Conservation (phyloP, 768 basidiomycete species). For the Leccinum boreale region DNA sequence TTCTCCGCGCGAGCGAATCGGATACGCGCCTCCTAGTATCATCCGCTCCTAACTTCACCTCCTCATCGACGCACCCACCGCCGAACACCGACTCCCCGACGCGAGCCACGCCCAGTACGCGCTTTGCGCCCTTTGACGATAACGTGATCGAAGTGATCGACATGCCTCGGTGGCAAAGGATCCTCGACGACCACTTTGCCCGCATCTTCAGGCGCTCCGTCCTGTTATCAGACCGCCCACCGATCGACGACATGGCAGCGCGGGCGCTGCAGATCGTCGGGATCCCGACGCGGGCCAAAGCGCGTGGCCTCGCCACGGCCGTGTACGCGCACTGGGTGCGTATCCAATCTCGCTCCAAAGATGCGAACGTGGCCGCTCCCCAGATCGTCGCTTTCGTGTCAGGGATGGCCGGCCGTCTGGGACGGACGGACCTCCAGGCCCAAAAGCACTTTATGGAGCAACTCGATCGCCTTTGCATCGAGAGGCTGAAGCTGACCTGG, state of each 20-base stretch:
- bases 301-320: constrained; percentile 8
- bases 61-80: background rate
- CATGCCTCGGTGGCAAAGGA: constrained; percentile 10
- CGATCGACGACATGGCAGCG: constrained; percentile 8
- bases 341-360: constrained; percentile 8
- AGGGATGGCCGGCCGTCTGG: constrained; percentile 6
- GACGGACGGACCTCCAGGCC: constrained; percentile 1
- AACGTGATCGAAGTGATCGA: background rate
- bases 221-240: constrained; percentile 1
- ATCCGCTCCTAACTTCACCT: background rate
- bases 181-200: constrained; percentile 15
- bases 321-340: constrained; percentile 16
- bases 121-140: constrained; percentile 12
- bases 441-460: constrained; percentile 10
- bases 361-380: constrained; percentile 3
- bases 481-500: constrained; percentile 13
- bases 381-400: constrained; percentile 10
- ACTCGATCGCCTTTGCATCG: constrained; percentile 8
- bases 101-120: background rate
- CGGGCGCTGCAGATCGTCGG: constrained; percentile 9
- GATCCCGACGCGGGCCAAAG: constrained; percentile 9
- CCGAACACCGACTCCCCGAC: background rate
- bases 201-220: constrained; percentile 7
- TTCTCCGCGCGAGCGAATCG: background rate
- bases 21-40: background rate